Evolutionary conservation across 345 rosid genomes (phyloP).

Genomic region (Ceriops decandra): DNA sequence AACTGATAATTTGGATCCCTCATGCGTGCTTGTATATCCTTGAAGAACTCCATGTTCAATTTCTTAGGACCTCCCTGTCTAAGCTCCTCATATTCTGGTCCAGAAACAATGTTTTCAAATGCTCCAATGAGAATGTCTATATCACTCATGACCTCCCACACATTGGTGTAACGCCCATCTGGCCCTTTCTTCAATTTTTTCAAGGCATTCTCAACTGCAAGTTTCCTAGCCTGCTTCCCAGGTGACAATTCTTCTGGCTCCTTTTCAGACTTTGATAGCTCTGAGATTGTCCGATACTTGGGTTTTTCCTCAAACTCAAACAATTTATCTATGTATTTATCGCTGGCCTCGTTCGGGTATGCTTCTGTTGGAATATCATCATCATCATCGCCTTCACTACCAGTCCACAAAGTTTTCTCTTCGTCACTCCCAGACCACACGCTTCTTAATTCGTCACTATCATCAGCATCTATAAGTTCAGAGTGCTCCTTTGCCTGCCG

Average conservation of each 20-base stretch:
- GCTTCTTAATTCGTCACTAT: constrained; percentile 78
- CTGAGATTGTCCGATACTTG: constrained; percentile 77
- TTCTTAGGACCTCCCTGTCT: constrained; percentile 88
- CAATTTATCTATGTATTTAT: constrained; percentile 66
- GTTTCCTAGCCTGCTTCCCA: constrained; percentile 80
- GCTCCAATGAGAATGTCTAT: constrained; percentile 79
- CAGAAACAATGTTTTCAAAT: constrained; percentile 82
- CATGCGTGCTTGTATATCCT: constrained; percentile 92
- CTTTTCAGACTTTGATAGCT: constrained; percentile 62
- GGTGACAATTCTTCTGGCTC: constrained; percentile 93
- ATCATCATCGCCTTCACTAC: constrained; percentile 79
- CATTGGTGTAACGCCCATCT: constrained; percentile 82
- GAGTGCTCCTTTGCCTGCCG: constrained; percentile 72
- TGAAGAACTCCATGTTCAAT: constrained; percentile 87
- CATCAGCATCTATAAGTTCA: constrained; percentile 68
- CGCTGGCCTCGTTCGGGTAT: constrained; percentile 69
- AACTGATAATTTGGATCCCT: constrained; percentile 85
- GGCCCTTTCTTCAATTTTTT: constrained; percentile 92
- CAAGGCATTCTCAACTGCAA: constrained; percentile 90
- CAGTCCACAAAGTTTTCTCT: constrained; percentile 91
- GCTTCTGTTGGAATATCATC: constrained; percentile 80
- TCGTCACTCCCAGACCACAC: constrained; percentile 95
- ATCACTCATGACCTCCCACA: constrained; percentile 96
- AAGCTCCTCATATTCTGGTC: constrained; percentile 93
- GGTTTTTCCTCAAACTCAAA: constrained; percentile 94